phyloP scores from a whole-genome alignment of 768 basidiomycete genomes.

The Xerocomellus intermedius region DNA sequence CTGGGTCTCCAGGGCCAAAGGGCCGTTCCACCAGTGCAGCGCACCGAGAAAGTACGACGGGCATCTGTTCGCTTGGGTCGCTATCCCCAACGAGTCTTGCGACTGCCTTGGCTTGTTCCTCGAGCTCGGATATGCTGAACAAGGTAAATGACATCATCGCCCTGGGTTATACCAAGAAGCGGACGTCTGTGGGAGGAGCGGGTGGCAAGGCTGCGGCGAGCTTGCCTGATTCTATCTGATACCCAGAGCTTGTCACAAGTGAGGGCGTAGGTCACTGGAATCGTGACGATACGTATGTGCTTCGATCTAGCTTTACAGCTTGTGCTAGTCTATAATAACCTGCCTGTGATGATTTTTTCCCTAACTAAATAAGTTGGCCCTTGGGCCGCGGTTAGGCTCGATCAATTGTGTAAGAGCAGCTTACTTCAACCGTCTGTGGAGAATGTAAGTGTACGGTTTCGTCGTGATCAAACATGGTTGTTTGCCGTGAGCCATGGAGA shows the following conservation, averaged over 20 bases:
- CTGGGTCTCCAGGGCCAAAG: conserved; percentile 11
- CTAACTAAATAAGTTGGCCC: too few relatives aligned
- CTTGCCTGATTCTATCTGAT: neutral
- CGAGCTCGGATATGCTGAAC: conserved; percentile 27
- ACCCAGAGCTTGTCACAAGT: neutral
- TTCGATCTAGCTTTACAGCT: neutral
- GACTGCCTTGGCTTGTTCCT: conserved; percentile 19
- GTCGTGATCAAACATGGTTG: too few relatives aligned
- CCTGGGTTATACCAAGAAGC: conserved; percentile 33
- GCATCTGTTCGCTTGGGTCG: conserved; percentile 15
- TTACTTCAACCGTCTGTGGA: too few relatives aligned
- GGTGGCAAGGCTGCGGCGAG: neutral
- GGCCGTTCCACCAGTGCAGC: conserved; percentile 1
- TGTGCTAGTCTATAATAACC: neutral
- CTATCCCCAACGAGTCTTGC: conserved; percentile 26
- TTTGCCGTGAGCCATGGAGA: too few relatives aligned
- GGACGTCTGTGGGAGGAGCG: neutral
- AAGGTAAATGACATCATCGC: conserved; percentile 39
- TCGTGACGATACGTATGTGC: neutral
- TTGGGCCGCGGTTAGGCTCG: too few relatives aligned
- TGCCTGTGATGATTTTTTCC: neutral
- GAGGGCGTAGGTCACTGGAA: neutral
- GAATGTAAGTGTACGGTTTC: too few relatives aligned
- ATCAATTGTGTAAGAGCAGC: too few relatives aligned
- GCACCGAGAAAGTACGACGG: conserved; percentile 3